Conservation (phyloP, 2,329 filamentous ascomycete species). For the Colletotrichum sp. region DNA sequence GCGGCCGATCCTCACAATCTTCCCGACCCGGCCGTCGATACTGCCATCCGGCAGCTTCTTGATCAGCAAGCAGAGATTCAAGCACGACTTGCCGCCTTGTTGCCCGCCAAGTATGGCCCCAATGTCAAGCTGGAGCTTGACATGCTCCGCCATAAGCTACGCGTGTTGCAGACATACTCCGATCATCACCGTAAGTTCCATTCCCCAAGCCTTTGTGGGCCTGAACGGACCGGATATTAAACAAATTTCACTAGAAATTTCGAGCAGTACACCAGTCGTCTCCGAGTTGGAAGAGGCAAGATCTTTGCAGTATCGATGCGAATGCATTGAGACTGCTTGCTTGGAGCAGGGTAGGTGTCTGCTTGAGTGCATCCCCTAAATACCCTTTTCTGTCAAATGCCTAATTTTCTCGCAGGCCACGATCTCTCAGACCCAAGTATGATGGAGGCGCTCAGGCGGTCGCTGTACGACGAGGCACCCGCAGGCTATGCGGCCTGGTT, state of each 20-base stretch:
- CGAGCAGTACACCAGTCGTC: slow-evolving; percentile 45
- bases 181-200: slow-evolving; percentile 52
- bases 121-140: slow-evolving; percentile 55
- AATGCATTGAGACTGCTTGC: slow-evolving; percentile 60
- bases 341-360: slow-evolving; percentile 48
- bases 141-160: slow-evolving; percentile 61
- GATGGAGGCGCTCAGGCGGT: slow-evolving; percentile 40
- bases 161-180: slow-evolving; percentile 52
- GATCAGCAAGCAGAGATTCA: slow-evolving; percentile 60
- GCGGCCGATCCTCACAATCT: slow-evolving; percentile 22
- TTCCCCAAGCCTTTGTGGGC: slow-evolving; percentile 16
- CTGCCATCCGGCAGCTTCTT: slow-evolving; percentile 49
- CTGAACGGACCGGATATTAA: neutral
- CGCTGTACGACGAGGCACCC: slow-evolving; percentile 44
- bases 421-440: slow-evolving; percentile 46
- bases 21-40: slow-evolving; percentile 44
- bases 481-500: slow-evolving; percentile 57
- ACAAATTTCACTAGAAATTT: slow-evolving; percentile 36
- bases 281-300: slow-evolving; percentile 64
- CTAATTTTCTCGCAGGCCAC: slow-evolving; percentile 37
- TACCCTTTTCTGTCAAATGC: neutral
- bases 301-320: slow-evolving; percentile 61
- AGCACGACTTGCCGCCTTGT: slow-evolving; percentile 51
- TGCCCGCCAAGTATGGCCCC: slow-evolving; percentile 51
- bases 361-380: neutral